Evolutionary conservation across 2,329 filamentous ascomycete genomes (phyloP), one percentile per base, ranked within the genome.

Genomic region (Paraphoma chrysanthemicola): DNA sequence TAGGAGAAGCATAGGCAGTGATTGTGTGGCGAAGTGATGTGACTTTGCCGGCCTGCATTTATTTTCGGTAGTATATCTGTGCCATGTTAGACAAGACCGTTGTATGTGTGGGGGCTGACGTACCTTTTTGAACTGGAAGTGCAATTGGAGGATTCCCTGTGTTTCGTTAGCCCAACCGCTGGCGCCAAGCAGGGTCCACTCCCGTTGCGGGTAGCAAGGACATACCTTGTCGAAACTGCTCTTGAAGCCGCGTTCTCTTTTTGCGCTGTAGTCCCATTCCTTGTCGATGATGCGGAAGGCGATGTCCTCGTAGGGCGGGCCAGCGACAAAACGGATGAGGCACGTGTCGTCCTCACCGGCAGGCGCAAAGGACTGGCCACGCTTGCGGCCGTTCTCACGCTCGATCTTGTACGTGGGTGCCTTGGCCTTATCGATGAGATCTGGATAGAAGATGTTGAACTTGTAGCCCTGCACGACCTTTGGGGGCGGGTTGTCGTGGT

Each of bases 381-480:
- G 87, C 74, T 91, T 90, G 56, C 95, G 85, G 14, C 95, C 95
- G 71, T 95, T 88, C 78, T 98, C 95, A 41, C 95, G 89, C 71
- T 97, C 92, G 64, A 99, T 98, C 74, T 92, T 92, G 80, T 96
- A 99, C 0, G 93, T 98, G 9, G 95, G 95, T 1, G 95, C 93
- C 78, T 93, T 97, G 31, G 89, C 87, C 79, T 94, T 96, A 81
- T 98, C 93, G 70, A 98, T 92, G 31, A 99, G 86, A 68, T 99
- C 95, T 0, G 95, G 95, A 73, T 99, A 99, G 79, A 99, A 99
- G 49, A 99, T 94, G 80, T 99, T 98, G 84, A 99, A 99, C 77
- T 96, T 97, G 83, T 99, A 99, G 54, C 95, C 95, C 76, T 99
- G 95, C 10, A 99, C 95, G 6, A 99, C 94, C 79, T 97, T 97